Conservation (phyloP, 2,329 filamentous ascomycete genomes). For the Neonectria coccinea region DNA sequence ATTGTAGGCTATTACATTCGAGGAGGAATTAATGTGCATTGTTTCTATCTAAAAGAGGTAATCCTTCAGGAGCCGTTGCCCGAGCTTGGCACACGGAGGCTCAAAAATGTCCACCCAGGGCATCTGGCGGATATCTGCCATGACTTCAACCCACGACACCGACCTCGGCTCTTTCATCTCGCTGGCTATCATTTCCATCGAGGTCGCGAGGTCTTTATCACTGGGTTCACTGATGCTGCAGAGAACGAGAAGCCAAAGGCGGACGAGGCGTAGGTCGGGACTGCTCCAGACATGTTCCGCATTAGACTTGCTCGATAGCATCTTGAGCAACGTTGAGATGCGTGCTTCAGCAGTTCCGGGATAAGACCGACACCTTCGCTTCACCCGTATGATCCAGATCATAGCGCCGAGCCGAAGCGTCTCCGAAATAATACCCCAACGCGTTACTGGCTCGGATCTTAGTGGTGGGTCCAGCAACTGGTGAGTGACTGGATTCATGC, state of each 20-base stretch:
- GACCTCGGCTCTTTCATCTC: not conserved
- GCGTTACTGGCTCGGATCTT: not conserved
- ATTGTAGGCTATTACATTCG: not conserved
- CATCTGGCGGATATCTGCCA: conserved; percentile 3
- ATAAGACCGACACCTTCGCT: conserved; percentile 25
- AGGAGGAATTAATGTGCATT: not conserved
- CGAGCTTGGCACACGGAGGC: not conserved
- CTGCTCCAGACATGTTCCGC: not conserved
- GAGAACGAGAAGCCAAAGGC: conserved; percentile 24
- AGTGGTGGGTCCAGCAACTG: not conserved
- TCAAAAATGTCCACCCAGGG: conserved; percentile 17
- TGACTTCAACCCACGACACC: not conserved
- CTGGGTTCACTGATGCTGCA: conserved; percentile 13
- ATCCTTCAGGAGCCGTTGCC: not conserved
- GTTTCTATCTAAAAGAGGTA: not conserved
- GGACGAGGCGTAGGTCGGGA: not conserved
- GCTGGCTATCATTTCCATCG: conserved; percentile 6
- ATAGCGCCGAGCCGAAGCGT: conserved; percentile 23
- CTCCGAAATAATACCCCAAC: not conserved
- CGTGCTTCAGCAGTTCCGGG: conserved; percentile 17
- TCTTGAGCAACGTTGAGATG: conserved; percentile 12
- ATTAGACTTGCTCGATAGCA: not conserved
- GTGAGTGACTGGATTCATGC: conserved; percentile 12
- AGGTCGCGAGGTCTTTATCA: not conserved
- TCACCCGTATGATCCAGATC: conserved; percentile 22